These are phyloP conservation scores for Neonectria sp. DNA, from an alignment of 2,329 filamentous ascomycete genomes.

Conservation along the genomic window DNA sequence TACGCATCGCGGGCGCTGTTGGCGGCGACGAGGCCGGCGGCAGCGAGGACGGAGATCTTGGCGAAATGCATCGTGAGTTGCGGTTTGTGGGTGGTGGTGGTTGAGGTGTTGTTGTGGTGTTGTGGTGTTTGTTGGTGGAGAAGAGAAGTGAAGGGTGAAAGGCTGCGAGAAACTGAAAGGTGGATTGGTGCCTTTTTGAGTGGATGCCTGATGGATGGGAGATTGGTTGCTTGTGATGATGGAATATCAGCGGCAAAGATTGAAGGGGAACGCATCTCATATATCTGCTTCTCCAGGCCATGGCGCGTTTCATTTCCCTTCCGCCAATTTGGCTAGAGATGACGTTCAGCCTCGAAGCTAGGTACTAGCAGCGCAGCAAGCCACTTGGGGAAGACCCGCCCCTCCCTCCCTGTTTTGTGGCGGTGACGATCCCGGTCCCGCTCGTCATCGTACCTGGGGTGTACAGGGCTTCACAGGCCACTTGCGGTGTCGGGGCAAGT, in stretches of 20 bases:
- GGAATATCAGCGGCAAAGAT: background rate
- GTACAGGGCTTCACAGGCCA: background rate
- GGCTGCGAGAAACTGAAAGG: background rate
- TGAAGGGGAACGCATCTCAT: conserved; percentile 8
- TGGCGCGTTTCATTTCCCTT: conserved; percentile 16
- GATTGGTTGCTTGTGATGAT: background rate
- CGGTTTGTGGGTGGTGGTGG: background rate
- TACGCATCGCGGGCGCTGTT: conserved; percentile 13
- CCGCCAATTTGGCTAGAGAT: background rate
- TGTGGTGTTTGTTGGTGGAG: background rate
- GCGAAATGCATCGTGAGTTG: conserved; percentile 42
- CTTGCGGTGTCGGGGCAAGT: background rate
- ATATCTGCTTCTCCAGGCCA: conserved; percentile 1
- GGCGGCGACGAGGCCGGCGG: conserved; percentile 42
- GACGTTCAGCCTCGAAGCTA: background rate
- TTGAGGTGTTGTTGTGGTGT: background rate
- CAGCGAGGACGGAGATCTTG: conserved; percentile 42
- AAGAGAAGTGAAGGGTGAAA: background rate
- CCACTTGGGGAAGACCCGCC: background rate
- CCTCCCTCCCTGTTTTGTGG: background rate
- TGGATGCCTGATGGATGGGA: conserved; percentile 3
- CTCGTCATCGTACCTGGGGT: background rate
- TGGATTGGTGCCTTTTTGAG: background rate
- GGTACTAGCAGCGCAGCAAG: background rate
- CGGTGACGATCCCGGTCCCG: background rate